Evolutionary conservation across 2,329 filamentous ascomycete genomes (phyloP), one percentile per base, ranked within the genome.

Genomic region (Thielaviopsis ethacetica): DNA sequence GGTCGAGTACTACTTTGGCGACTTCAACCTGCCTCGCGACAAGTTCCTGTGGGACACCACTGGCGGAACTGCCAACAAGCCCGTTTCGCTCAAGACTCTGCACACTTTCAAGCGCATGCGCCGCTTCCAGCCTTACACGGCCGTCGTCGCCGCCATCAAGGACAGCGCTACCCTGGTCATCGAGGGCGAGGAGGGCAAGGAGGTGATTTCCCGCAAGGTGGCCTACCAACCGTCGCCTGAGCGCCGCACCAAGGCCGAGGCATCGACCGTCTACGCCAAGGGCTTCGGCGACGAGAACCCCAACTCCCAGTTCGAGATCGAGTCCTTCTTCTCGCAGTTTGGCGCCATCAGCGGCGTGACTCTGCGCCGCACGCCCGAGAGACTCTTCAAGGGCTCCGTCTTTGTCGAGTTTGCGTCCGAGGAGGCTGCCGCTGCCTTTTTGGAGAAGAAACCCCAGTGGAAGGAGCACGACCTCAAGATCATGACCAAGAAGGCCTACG

Each of bases 1-100:
- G 86, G 88, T 95, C 66, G 90, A 96, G 70, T 96, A 95, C 72
- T 96, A 96, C 78, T 95, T 96, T 73, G 87, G 87, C 67, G 87
- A 94, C 71, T 87, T 85, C 67, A 96, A 96, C 73, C 81, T 98
- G 44, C 85, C 86, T 56, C 83, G 82, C 67, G 94, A 98, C 73
- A 86, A 89, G 70, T 95, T 88, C 75, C 79, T 98, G 65, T 87
- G 90, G 75, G 77, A 82, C 63, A 77, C 84, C 67, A 86, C 88
- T 59, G 85, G 84, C 47, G 91, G 91, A 60, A 76, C 80, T 63
- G 79, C 85, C 67, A 95, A 96, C 76, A 85, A 86, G 70, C 80
- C 91, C 51, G 84, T 98, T 44, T 76, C 84, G 22, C 76, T 98
- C 65, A 83, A 84, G 67, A 80, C 84, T 62, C 82, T 98, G 64